phyloP scores from a whole-genome alignment of 2,329 filamentous ascomycete species.

The Fusarium euwallaceae region DNA sequence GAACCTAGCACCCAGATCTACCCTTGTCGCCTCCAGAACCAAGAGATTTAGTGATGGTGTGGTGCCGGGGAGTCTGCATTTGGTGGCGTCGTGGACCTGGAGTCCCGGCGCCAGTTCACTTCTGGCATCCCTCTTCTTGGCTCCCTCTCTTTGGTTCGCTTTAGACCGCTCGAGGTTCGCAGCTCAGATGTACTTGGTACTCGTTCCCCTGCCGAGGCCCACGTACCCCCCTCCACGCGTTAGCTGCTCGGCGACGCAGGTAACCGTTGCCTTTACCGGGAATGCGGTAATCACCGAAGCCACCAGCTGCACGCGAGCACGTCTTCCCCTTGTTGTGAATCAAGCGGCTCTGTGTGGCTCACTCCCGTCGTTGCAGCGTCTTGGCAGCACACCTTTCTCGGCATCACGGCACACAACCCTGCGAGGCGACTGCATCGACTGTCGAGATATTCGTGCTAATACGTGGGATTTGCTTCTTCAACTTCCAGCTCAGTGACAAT shows the following conservation, averaged over 20 bases:
- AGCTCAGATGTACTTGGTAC: conserved; percentile 23
- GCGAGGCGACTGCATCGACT: conserved; percentile 1
- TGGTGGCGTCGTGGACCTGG: conserved; percentile 14
- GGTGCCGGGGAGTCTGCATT: conserved; percentile 40
- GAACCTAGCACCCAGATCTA: conserved; percentile 30
- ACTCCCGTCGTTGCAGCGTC: conserved; percentile 24
- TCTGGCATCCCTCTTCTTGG: not conserved
- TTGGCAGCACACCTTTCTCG: conserved; percentile 44
- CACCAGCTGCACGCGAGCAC: conserved; percentile 33
- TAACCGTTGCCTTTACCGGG: conserved; percentile 31
- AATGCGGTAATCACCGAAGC: conserved; percentile 35
- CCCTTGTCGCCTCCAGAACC: conserved; percentile 23
- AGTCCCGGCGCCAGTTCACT: conserved; percentile 16
- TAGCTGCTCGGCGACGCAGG: conserved; percentile 7
- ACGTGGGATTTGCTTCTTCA: conserved; percentile 32
- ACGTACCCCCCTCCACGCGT: conserved; percentile 22
- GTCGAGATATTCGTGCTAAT: conserved; percentile 16
- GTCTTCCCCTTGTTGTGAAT: conserved; percentile 25
- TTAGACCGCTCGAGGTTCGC: not conserved
- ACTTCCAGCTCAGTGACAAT: conserved; percentile 14
- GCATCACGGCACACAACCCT: conserved; percentile 39
- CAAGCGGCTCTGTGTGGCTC: conserved; percentile 22
- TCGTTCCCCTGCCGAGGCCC: conserved; percentile 22
- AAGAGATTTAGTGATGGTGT: conserved; percentile 29
- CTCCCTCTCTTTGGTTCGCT: not conserved